Evolutionary conservation across 257 asterid species (phyloP), one percentile per base, ranked within the genome.

Genomic region (Solanum peruvianum): DNA sequence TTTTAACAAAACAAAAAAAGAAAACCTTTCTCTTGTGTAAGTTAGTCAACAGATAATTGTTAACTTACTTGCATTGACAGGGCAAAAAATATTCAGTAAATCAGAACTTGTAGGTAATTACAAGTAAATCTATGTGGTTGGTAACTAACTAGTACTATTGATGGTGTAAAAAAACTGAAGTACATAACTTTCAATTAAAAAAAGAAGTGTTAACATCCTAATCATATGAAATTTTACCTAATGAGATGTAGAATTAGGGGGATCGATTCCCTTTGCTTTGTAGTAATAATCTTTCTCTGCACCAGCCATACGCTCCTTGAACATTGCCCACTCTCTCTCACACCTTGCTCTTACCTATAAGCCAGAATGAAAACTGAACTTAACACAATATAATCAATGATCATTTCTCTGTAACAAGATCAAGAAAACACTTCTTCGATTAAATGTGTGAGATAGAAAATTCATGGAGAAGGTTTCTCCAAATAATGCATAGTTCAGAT

Each of bases 341-440:
- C 98, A 96, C 91, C 98, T 93, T 84, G 92, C 95, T 76, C 98
- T 88, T 73, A 95, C 99, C 99, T 96, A 83, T 56, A 56, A 56
- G 56, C 12, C 87, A 70, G 52, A 80, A 56, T 9, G 44, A 49
- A 49, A 14, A 37, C 2, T 45, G 69, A 64, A 81, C 69, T 49
- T 49, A 29, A 29, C 29, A 31, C 27, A 47, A 49, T 29, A 16
- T 49, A 29, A 29, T 29, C 45, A 49, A 3, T 27, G 10, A 80
- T 27, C 66, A 45, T 47, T 45, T 47, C 67, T 27, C 10, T 47
- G 42, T 27, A 47, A 18, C 29, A 27, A 11, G 5, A 47, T 80
- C 44, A 31, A 6, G 67, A 52, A 47, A 29, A 80, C 64, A 77
- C 84, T 45, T 78, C 2, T 35, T 13, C 15, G 11, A 11, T 49